Conservation (phyloP, 148 eudicot genomes). For the Limonium bicolor region DNA sequence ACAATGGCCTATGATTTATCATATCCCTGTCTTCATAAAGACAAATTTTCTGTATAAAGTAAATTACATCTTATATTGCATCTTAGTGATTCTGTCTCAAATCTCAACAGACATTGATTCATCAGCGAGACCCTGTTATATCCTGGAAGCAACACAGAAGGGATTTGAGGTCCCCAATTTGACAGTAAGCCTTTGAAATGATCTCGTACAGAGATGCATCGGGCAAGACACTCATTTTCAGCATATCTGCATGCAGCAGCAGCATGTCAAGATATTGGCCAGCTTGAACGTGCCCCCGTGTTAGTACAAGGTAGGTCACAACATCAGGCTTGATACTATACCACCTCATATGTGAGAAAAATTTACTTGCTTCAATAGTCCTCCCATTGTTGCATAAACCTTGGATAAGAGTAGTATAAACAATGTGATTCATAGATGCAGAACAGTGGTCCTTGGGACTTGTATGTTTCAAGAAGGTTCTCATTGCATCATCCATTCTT, state of each 20-base stretch:
- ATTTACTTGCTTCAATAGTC: conserved; percentile 40
- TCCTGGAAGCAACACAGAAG: conserved; percentile 26
- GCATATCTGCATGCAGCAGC: conserved; percentile 80
- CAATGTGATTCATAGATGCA: conserved; percentile 29
- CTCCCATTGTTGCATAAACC: conserved; percentile 49
- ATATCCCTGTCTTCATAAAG: too few relatives aligned
- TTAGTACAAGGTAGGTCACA: conserved; percentile 26
- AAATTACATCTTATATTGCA: too few relatives aligned
- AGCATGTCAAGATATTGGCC: conserved; percentile 26
- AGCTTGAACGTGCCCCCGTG: conserved; percentile 25
- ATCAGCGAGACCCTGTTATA: too few relatives aligned
- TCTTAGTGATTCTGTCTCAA: too few relatives aligned
- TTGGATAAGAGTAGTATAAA: conserved; percentile 55
- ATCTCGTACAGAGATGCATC: conserved; percentile 15
- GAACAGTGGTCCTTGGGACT: conserved; percentile 5
- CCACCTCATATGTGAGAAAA: conserved; percentile 50
- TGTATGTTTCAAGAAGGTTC: conserved; percentile 30
- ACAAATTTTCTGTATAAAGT: too few relatives aligned
- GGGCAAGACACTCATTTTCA: conserved; percentile 49
- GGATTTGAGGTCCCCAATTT: conserved; percentile 22
- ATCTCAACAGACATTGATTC: too few relatives aligned
- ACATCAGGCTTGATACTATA: conserved; percentile 38
- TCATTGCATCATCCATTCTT: conserved; percentile 30
- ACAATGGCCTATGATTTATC: too few relatives aligned
- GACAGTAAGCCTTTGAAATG: conserved; percentile 28